Evolutionary conservation across 2,329 filamentous ascomycete species (phyloP), one percentile per base, ranked within the genome.

Genomic region (Bretziella fagacearum): DNA sequence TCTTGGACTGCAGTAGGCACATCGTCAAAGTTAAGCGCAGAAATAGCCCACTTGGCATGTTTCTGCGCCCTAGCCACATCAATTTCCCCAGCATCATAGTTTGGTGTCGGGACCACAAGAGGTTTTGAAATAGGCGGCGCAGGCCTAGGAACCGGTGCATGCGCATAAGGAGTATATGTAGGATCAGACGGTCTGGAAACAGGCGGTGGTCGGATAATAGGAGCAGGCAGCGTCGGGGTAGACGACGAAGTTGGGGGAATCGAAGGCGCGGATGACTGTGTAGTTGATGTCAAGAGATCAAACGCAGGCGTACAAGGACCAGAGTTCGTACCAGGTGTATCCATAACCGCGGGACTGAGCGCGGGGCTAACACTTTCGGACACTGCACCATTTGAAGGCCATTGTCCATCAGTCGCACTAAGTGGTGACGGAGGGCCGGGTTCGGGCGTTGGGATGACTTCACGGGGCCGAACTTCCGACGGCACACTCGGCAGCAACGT

Each of bases 11-110:
- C 91, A 0, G 91, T 98, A 1, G 79, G 70, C 1, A 93, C 82
- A 59, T 98, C 91, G 55, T 98, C 91, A 62, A 98, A 98, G 56
- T 95, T 94, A 41, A 98, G 65, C 0, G 91, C 91, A 8, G 87
- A 95, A 35, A 96, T 93, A 0, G 91, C 91, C 84, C 85, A 98
- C 56, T 85, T 86, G 2, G 89, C 87, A 64, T 96, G 91, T 60
- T 96, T 98, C 60, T 94, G 86, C 3, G 91, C 89, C 55, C 79
- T 73, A 29, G 75, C 67, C 29, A 95, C 80, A 53, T 94, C 84
- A 26, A 62, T 58, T 6, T 54, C 52, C 32, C 54, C 53, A 3
- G 44, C 26, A 30, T 43, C 27, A 43, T 11, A 30, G 8, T 6
- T 18, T 22, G 26, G 41, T 6, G 42, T 6, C 11, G 2, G 25